Conservation (phyloP, 2,329 filamentous ascomycete species). For the Teratosphaeria gauchensis region DNA sequence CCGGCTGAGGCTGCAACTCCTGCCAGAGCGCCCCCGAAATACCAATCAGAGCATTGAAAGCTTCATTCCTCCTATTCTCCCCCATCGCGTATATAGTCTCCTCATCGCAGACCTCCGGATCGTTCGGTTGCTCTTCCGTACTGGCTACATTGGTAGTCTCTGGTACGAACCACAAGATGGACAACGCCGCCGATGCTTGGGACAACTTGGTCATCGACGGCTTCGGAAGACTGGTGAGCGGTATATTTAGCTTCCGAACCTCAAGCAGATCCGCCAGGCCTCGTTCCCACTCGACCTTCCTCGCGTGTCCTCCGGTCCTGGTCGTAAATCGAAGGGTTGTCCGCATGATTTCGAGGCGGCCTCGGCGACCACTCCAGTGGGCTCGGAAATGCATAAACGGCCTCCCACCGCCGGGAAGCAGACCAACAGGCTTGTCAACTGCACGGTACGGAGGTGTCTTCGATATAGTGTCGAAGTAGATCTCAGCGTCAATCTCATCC, state of each 20-base stretch:
- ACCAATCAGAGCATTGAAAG: conserved; percentile 5
- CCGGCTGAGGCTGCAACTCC: conserved; percentile 3
- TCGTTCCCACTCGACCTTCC: conserved; percentile 1
- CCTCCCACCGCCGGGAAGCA: background rate
- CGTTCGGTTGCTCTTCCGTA: conserved; percentile 1
- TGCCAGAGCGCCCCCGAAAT: conserved; percentile 3
- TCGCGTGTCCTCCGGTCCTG: background rate
- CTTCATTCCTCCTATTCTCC: conserved; percentile 1
- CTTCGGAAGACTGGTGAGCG: background rate
- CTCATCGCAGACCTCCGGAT: background rate
- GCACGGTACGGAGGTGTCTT: background rate
- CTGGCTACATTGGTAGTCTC: background rate
- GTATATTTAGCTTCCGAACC: conserved; percentile 1
- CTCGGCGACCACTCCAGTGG: conserved; percentile 3
- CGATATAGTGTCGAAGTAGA: conserved; percentile 4
- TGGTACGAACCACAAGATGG: conserved; percentile 1
- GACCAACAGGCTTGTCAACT: background rate
- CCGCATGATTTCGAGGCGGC: conserved; percentile 3
- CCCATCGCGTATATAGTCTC: conserved; percentile 3
- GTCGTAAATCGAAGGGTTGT: conserved; percentile 1
- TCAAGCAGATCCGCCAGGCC: conserved; percentile 2
- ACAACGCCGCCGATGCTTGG: conserved; percentile 1
- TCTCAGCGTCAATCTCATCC: conserved; percentile 1
- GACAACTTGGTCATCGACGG: background rate
- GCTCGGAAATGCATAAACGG: conserved; percentile 1